Base-by-base conservation (phyloP, 2,329 filamentous ascomycete species). In the Helotiales sp. region DNA sequence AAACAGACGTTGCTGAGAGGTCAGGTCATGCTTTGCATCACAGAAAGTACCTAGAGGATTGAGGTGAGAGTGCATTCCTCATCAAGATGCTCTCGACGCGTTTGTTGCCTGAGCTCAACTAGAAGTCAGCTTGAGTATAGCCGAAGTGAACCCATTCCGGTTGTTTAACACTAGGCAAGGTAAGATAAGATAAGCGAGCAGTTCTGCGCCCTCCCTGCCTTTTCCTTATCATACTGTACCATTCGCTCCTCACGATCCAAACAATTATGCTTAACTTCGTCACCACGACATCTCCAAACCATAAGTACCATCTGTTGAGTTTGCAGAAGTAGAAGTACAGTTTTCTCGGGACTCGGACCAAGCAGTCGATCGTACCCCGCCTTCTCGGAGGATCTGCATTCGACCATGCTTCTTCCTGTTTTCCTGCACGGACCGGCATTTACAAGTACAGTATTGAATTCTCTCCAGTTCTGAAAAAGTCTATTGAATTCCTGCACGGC, bases 401-500 rank as follows among this genome's bases (percentile, higher is more conserved):
- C 49, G 7, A 20, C 8, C n/a, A 45, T 45, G 40, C 40, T 45
- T 45, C 40, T 45, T 45, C 40, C 40, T 45, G 40, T 20, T 40
- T 20, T 45, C 40, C 40, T 20, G 13, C 17, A n/a, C n/a, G 40
- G 40, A 11, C 24, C 22, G 28, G 49, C 49, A 52, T 52, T n/a
- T n/a, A n/a, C n/a, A n/a, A n/a, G n/a, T n/a, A n/a, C 49, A 52
- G n/a, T 52, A 52, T 52, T 30, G 49, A 52, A 15, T 52, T 52
- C 49, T 30, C 49, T 26, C n/a, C n/a, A n/a, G 30, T 52, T 30
- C 49, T 52, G 22, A 28, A 52, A 52, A 52, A 52, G 49, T 30
- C 15, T 52, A 30, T 52, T 52, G n/a, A 26, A 50, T 30, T 52
- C 49, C 49, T 52, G 26, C 49, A 52, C 5, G 28, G 49, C 49